These are phyloP conservation scores for Solanum hybrid DNA, from an alignment of 305 asterid genomes.

Conservation along the genomic window DNA sequence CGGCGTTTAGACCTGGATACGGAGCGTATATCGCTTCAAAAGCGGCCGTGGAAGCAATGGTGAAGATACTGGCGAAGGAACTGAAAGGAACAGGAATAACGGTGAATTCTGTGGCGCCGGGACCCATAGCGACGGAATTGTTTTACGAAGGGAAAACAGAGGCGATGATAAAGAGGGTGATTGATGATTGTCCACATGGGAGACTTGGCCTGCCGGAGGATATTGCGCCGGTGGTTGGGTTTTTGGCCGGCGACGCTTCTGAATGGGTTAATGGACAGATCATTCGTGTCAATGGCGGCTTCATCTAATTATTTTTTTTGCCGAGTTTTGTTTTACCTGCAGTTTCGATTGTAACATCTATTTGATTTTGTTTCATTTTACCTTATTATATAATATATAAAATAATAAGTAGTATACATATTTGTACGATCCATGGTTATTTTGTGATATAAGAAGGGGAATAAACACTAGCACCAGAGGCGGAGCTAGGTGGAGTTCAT, in stretches of 20 bases:
- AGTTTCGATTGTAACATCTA: not conserved
- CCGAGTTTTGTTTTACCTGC: not conserved
- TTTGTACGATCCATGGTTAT: no score
- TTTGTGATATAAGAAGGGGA: no score
- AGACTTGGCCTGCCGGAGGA: slow-evolving; percentile 42
- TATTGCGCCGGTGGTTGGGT: slow-evolving; percentile 43
- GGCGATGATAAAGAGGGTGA: slow-evolving; percentile 22
- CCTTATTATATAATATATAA: no score
- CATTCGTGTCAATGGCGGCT: slow-evolving; percentile 47
- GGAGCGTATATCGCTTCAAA: slow-evolving; percentile 54
- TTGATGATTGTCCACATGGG: slow-evolving; percentile 31
- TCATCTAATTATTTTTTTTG: not conserved
- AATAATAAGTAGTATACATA: no score
- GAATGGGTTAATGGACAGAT: slow-evolving; percentile 51
- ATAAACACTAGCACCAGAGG: no score
- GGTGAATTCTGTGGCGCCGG: slow-evolving; percentile 60
- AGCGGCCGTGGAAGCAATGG: slow-evolving; percentile 72
- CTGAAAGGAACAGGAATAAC: slow-evolving; percentile 61
- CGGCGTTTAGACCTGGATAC: slow-evolving; percentile 30
- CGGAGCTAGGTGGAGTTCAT: no score
- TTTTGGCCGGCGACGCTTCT: slow-evolving; percentile 38
- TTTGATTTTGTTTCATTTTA: not conserved
- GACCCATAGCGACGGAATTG: slow-evolving; percentile 61
- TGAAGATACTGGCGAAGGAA: slow-evolving; percentile 65
- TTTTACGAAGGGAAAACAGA: slow-evolving; percentile 45